Evolutionary conservation across 2,329 filamentous ascomycete genomes (phyloP).

Genomic region (Aspergillus luchuensis): DNA sequence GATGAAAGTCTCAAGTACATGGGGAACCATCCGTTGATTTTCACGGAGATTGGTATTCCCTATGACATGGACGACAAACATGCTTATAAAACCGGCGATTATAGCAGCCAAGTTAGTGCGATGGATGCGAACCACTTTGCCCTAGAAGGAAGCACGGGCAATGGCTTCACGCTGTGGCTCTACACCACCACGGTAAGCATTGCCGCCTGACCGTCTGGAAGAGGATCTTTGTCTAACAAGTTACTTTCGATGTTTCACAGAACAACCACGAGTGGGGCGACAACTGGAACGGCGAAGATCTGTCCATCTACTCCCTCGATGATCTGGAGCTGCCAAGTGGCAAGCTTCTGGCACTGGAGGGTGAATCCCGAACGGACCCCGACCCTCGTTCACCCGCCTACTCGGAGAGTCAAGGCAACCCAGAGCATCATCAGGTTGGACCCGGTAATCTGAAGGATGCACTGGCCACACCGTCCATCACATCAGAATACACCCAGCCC

Average conservation of each 20-base stretch:
- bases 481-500: constrained; percentile 56
- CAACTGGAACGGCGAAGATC: constrained; percentile 95
- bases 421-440: constrained; percentile 58
- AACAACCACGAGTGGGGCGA: constrained; percentile 91
- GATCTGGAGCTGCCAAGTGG: constrained; percentile 63
- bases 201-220: neutral
- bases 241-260: constrained; percentile 38
- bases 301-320: constrained; percentile 85
- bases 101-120: constrained; percentile 85
- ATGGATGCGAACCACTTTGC: constrained; percentile 97
- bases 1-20: constrained; percentile 87
- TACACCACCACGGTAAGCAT: constrained; percentile 68
- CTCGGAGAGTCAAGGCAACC: constrained; percentile 53
- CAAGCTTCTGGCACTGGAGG: constrained; percentile 34
- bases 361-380: constrained; percentile 39
- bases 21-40: constrained; percentile 83
- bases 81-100: constrained; percentile 94
- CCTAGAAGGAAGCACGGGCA: constrained; percentile 77
- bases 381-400: constrained; percentile 54
- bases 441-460: constrained; percentile 75
- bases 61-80: constrained; percentile 98
- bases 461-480: constrained; percentile 60
- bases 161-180: constrained; percentile 87
- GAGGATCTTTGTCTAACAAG: neutral
- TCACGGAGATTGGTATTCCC: constrained; percentile 95